Base-by-base conservation (phyloP, 2,329 filamentous ascomycete genomes). In the Fusarium robinianum region DNA sequence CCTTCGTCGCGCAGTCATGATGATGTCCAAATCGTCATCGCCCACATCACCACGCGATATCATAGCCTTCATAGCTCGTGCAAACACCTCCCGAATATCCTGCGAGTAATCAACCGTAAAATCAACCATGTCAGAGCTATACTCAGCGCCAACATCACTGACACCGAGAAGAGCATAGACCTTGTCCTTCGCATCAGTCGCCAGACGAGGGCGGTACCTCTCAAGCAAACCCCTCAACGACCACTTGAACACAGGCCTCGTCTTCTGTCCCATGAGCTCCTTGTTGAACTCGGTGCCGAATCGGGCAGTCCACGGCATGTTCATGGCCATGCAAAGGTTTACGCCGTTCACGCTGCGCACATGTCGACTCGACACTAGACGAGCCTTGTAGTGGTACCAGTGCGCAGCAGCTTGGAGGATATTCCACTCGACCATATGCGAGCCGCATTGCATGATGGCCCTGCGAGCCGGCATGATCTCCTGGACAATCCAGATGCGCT, bases 401-500 rank as follows among this genome's bases (percentile, higher is more conserved):
- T 39, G 32, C 1, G 53, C 53, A 6, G 54, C 53, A 9, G 50
- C 54, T 8, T 45, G 44, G 11, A 57, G n/a, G 1, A 43, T 21
- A 3, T 46, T 40, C 50, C 53, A 57, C 0, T 39, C 19, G 5
- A 54, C 12, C 22, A 38, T 49, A 8, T 49, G 18, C 1, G 38
- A 3, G 4, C 54, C 50, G 8, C 53, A 54, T 4, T 54, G 21
- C 6, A 52, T 35, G 11, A 57, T 31, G 2, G 46, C 54, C 10
- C 54, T 54, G 3, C 54, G 54, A 5, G 53, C 54, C 25, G 47
- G 54, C 1, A 57, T 44, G 11, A 57, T 57, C 22, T 58, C 55
- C 27, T 58, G 55, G 11, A 58, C 52, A 3, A 46, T 54, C 55
- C 55, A 58, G 19, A 58, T 53, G 1, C 52, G 49, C 5, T 56